Percentiles rank a stretch among this genome's conserved stretches.
Evolutionary conservation across 176 grass and related monocot genomes (phyloP).

Genomic region (Carex scoparia): DNA sequence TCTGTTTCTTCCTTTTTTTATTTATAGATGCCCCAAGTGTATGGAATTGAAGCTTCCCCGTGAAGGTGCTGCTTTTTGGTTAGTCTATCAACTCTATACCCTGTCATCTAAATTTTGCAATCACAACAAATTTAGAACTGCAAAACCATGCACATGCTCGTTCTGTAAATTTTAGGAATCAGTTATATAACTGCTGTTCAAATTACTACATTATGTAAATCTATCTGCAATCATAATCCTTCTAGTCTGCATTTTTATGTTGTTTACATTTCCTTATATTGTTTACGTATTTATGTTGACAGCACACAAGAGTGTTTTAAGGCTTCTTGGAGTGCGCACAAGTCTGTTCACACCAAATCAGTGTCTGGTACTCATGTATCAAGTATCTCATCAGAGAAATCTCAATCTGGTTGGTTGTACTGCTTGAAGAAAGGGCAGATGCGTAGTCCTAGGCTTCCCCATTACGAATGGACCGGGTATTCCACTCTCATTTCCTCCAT

Average conservation of each 20-base stretch:
- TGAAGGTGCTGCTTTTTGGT: constrained; percentile 88
- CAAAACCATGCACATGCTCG: background rate
- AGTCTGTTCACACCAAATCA: constrained; percentile 62
- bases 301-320: constrained; percentile 91
- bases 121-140: background rate
- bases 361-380: constrained; percentile 16
- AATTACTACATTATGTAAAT: background rate
- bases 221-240: background rate
- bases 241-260: too few relatives aligned
- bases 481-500: constrained; percentile 6
- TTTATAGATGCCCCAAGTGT: constrained; percentile 90
- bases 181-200: background rate
- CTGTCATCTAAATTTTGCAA: background rate
- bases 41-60: constrained; percentile 68
- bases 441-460: constrained; percentile 49
- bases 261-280: background rate
- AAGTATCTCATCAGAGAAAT: constrained; percentile 35
- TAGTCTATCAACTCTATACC: constrained; percentile 12
- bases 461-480: constrained; percentile 93
- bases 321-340: constrained; percentile 83
- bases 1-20: background rate
- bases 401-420: constrained; percentile 74
- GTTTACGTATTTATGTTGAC: constrained; percentile 7
- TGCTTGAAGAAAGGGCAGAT: constrained; percentile 68
- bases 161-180: background rate